Evolutionary conservation across 2,329 filamentous ascomycete species (phyloP).

Genomic region (Colletotrichum eremochloae): DNA sequence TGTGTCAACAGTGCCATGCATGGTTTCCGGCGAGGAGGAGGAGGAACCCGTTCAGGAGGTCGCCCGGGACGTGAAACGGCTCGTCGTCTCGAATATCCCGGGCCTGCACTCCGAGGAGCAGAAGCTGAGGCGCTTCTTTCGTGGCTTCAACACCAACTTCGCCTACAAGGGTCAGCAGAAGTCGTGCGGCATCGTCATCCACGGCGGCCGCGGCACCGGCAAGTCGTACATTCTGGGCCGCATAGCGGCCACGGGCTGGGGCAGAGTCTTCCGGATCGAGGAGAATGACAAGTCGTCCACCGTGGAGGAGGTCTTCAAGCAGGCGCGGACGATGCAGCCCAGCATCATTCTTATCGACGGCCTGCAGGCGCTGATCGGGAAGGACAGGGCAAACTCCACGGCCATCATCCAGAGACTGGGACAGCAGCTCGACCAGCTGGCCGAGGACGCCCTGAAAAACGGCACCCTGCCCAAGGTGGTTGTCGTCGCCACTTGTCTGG

Average conservation of each 20-base stretch:
- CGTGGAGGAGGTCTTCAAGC: constrained; percentile 77
- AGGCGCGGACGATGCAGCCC: constrained; percentile 77
- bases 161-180: constrained; percentile 49
- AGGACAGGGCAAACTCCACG: constrained; percentile 65
- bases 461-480: constrained; percentile 69
- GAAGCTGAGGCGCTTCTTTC: constrained; percentile 76
- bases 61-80: constrained; percentile 44
- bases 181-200: constrained; percentile 76
- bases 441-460: constrained; percentile 53
- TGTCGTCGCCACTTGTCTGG: constrained; percentile 79
- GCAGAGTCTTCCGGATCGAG: constrained; percentile 73
- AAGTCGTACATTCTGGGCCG: constrained; percentile 82
- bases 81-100: constrained; percentile 70
- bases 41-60: constrained; percentile 29
- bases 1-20: constrained; percentile 48
- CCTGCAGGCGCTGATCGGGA: constrained; percentile 77
- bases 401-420: constrained; percentile 65
- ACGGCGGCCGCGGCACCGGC: constrained; percentile 87
- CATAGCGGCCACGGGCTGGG: constrained; percentile 78
- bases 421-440: constrained; percentile 69
- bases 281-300: constrained; percentile 67
- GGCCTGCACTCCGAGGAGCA: constrained; percentile 75
- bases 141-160: constrained; percentile 62
- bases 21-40: constrained; percentile 21
- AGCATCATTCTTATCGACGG: constrained; percentile 86